Conservation (phyloP, 1,284 basidiomycete species). For the Athelia sp. region DNA sequence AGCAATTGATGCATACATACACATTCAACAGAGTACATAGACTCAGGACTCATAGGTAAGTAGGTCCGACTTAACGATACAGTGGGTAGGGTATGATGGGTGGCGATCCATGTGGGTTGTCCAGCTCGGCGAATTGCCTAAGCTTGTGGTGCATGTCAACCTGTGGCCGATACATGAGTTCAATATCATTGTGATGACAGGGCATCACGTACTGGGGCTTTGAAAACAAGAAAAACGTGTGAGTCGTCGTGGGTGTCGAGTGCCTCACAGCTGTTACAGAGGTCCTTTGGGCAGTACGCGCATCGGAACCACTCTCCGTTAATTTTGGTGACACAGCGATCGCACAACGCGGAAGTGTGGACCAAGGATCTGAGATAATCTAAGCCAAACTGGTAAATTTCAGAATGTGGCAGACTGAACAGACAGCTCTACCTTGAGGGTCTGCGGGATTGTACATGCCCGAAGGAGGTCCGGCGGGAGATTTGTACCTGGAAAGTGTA, state of each 20-base stretch:
- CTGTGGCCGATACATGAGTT: slow-evolving; percentile 20
- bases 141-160: slow-evolving; percentile 45
- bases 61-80: slow-evolving; percentile 32
- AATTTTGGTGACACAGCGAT: slow-evolving; percentile 71
- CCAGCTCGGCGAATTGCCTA: slow-evolving; percentile 57
- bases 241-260: slow-evolving; percentile 76
- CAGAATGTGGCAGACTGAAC: not conserved
- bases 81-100: slow-evolving; percentile 58
- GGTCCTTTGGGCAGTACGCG: slow-evolving; percentile 78
- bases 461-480: slow-evolving; percentile 56
- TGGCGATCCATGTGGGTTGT: slow-evolving; percentile 44
- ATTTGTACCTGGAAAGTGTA: slow-evolving; percentile 46
- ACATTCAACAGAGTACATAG: slow-evolving; percentile 14
- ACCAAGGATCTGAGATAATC: slow-evolving; percentile 66
- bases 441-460: slow-evolving; percentile 38
- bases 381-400: slow-evolving; percentile 20
- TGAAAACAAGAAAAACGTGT: slow-evolving; percentile 85
- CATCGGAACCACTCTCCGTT: slow-evolving; percentile 85
- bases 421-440: slow-evolving; percentile 56
- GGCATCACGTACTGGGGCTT: slow-evolving; percentile 54
- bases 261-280: slow-evolving; percentile 75
- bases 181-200: slow-evolving; percentile 4
- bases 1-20: too few species aligned
- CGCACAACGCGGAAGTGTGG: slow-evolving; percentile 68
- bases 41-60: too few species aligned